Evolutionary conservation across 1,284 basidiomycete genomes (phyloP).

Genomic region (Jaminaea rosea): DNA sequence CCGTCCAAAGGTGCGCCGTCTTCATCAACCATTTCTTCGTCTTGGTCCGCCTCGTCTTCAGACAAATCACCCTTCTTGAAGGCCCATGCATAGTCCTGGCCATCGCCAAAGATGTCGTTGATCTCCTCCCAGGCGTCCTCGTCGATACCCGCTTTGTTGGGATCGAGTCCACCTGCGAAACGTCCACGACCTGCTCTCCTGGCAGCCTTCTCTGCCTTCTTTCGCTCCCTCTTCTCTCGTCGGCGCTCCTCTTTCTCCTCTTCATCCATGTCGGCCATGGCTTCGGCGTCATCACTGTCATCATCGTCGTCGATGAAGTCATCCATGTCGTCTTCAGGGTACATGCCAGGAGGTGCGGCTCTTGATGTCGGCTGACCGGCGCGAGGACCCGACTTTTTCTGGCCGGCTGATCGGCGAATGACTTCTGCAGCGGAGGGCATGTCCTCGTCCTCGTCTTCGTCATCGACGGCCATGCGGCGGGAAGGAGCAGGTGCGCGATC

Average conservation of each 20-base stretch:
- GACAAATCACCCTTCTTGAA: constrained; percentile 67
- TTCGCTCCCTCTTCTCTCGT: constrained; percentile 56
- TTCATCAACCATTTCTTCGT: constrained; percentile 25
- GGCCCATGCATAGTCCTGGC: constrained; percentile 93
- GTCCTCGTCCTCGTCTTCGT: constrained; percentile 49
- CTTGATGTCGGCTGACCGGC: background rate
- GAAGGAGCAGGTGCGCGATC: constrained; percentile 45
- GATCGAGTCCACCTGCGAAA: constrained; percentile 58
- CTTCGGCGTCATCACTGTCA: constrained; percentile 39
- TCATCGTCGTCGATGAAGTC: constrained; percentile 77
- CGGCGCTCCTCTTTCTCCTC: constrained; percentile 63
- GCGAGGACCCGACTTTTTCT: constrained; percentile 1
- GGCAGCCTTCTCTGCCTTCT: constrained; percentile 19
- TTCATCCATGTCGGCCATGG: constrained; percentile 37
- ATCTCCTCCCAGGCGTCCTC: constrained; percentile 90
- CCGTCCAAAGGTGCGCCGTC: constrained; percentile 8
- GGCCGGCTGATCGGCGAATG: constrained; percentile 16
- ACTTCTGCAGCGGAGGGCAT: constrained; percentile 34
- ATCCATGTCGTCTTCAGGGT: constrained; percentile 48
- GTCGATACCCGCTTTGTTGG: constrained; percentile 27
- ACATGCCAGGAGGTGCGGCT: constrained; percentile 2
- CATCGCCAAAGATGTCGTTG: constrained; percentile 92
- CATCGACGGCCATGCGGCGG: constrained; percentile 37
- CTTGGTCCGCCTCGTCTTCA: constrained; percentile 56
- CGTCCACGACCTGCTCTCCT: constrained; percentile 51